Conservation (phyloP, 2,329 filamentous ascomycete genomes). For the Fusarium haematococcum region DNA sequence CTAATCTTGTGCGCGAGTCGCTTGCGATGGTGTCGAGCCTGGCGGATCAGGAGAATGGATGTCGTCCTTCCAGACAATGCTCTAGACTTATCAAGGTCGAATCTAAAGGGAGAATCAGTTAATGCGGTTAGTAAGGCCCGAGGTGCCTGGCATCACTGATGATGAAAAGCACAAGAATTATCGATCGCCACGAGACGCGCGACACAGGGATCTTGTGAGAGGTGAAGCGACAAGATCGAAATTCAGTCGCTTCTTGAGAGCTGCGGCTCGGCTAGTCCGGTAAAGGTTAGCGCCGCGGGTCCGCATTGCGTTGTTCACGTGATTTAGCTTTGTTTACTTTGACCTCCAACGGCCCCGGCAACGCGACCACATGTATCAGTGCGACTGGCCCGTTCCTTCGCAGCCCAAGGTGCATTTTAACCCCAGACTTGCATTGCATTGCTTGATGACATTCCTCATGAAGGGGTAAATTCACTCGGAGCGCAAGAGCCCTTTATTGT, state of each 20-base stretch:
- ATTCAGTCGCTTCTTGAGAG: conserved; percentile 12
- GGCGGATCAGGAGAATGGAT: not conserved
- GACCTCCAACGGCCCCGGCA: conserved; percentile 40
- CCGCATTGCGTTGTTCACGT: conserved; percentile 36
- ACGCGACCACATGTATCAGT: conserved; percentile 38
- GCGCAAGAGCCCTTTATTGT: conserved; percentile 41
- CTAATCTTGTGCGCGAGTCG: not conserved
- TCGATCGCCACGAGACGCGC: conserved; percentile 14
- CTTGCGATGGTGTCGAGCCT: not conserved
- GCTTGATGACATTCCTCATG: conserved; percentile 43
- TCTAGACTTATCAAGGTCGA: not conserved
- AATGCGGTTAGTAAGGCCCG: not conserved
- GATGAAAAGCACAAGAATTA: not conserved
- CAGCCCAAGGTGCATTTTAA: conserved; percentile 20
- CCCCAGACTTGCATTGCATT: conserved; percentile 37
- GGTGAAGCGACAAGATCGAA: conserved; percentile 7
- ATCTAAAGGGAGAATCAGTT: not conserved
- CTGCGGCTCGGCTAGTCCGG: conserved; percentile 27
- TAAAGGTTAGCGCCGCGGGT: conserved; percentile 23
- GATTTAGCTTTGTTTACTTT: conserved; percentile 45
- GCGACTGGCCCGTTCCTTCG: conserved; percentile 32
- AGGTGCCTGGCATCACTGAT: not conserved
- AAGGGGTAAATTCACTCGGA: conserved; percentile 38
- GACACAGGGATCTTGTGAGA: conserved; percentile 10
- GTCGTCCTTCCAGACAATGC: not conserved